Base-by-base conservation (phyloP, 1,284 basidiomycete species). In the Boletus semigastroideus region DNA sequence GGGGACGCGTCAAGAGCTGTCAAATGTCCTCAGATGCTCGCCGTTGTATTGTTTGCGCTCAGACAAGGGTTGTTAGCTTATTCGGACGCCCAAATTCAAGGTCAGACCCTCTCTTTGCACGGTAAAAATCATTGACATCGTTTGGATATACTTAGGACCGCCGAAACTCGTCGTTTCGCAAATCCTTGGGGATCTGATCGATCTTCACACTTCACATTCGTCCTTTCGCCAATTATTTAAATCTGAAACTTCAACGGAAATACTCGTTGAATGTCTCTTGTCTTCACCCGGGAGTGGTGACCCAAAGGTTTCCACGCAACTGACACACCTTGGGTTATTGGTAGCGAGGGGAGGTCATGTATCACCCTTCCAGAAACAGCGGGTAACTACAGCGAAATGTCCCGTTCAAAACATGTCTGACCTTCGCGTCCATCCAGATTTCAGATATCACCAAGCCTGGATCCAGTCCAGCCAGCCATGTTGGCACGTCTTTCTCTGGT, bases 211-310 rank as follows among this genome's bases (percentile, higher is more conserved):
- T 1, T 77, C 79, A 0, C 83, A 78, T 54, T 64, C 77, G 1
- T 79, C 80, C 0, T 90, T 91, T 67, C 80, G 86, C 13, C 78
- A 85, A 50, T 65, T 86, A 2, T 90, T 91, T 70, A 82, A 77
- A 59, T 87, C 84, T 0, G 83, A 87, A 52, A 80, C 81, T 49
- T 79, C 78, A 4, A 86, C 84, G 0, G 79, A 84, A 50, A 59
- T 81, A 10, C 86, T 90, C 57, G 73, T 90, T 12, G 78, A 83
- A 30, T 79, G 80, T 16, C 85, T 84, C 63, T 79, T 78, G 57
- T 88, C 82, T 5, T 59, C 67, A 2, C 74, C 74, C 20, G 66
- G 83, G 1, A 61, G 71, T 0, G 57, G 62, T 16, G 63, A 73
- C 2, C 45, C 63, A 4, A 71, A 71, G 28, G 68, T 88, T 19